Evolutionary conservation across 768 basidiomycete genomes (phyloP).

Genomic region (Strobilomyces confusus): DNA sequence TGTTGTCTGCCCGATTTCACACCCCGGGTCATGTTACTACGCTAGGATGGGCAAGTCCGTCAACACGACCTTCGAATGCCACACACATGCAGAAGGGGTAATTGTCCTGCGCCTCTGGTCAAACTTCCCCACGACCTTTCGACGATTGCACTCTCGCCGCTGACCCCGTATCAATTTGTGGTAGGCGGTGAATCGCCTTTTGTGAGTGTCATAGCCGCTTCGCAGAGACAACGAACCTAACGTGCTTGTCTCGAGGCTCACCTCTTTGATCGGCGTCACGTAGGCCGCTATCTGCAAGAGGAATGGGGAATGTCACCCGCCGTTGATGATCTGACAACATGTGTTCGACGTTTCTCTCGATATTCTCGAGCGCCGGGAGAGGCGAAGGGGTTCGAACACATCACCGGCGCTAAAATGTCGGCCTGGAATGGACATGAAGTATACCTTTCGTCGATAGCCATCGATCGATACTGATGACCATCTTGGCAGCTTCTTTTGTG

Average conservation of each 20-base stretch:
- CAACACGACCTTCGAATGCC: conserved; percentile 79
- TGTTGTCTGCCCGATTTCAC: neutral
- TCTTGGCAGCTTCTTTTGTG: conserved; percentile 55
- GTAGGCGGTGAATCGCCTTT: conserved; percentile 79
- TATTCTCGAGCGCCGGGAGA: conserved; percentile 33
- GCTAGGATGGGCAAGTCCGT: conserved; percentile 79
- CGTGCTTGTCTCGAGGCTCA: conserved; percentile 11
- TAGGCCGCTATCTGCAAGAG: conserved; percentile 52
- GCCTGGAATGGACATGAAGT: conserved; percentile 73
- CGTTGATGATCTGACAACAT: conserved; percentile 57
- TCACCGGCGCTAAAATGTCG: conserved; percentile 75
- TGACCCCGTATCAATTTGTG: conserved; percentile 80
- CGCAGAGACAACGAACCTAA: neutral
- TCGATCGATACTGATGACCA: conserved; percentile 8
- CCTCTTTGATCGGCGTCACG: conserved; percentile 79
- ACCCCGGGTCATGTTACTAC: conserved; percentile 21
- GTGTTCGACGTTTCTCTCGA: conserved; percentile 78
- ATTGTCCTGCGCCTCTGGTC: conserved; percentile 72
- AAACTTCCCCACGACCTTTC: conserved; percentile 63
- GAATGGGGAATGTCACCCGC: conserved; percentile 66
- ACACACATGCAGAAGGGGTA: conserved; percentile 53
- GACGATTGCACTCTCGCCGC: conserved; percentile 68
- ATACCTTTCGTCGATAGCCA: conserved; percentile 6
- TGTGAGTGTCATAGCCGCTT: conserved; percentile 40
- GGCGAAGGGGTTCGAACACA: conserved; percentile 47